Base-by-base conservation (phyloP, 352 stramenopile species). In the Phytophthora parvispora region DNA sequence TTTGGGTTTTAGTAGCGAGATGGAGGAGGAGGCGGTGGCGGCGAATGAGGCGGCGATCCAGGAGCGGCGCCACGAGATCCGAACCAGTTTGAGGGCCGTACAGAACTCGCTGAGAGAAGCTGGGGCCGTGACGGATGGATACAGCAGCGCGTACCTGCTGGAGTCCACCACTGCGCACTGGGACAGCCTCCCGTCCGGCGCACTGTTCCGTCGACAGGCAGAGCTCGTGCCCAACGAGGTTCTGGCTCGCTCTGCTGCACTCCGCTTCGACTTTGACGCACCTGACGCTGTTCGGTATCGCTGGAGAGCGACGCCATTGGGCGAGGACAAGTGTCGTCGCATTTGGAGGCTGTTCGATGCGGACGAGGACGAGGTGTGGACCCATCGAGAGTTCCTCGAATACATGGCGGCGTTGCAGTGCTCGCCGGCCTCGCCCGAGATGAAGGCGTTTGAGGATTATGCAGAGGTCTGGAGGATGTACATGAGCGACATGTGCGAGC, bases 391-490 rank as follows among this genome's bases (percentile, higher is more conserved):
- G 64, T 94, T 94, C 22, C 43, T 79, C 27, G 84, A 91, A 47
- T 94, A 91, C 64, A 59, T 86, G 22, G 70, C 74, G 4, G 80
- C 69, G 16, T 45, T 92, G 18, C 62, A 86, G 40, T 47, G 64
- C 24, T 25, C 55, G 4, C 32, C 29, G 0, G 16, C 52, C 2
- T 77, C 71, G 0, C 27, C 57, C 0, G 75, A 84, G 20, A 55
- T 89, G 32, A 78, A 66, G 20, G 74, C 56, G 4, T 72, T 91
- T 54, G 57, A 70, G 4, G 61, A 71, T 10, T 72, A 77, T 31
- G 40, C 52, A 9, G 82, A 94, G 63, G 55, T 81, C 7, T 94
- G 84, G 86, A 70, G 69, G 4, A 92, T 92, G 84, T 87, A 79
- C 55, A 90, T 86, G 77, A 87, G 59, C 60, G 86, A 92, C 40